These are phyloP conservation scores for Claviceps paspali DNA, from an alignment of 2,329 filamentous ascomycete genomes.

Conservation along the genomic window DNA sequence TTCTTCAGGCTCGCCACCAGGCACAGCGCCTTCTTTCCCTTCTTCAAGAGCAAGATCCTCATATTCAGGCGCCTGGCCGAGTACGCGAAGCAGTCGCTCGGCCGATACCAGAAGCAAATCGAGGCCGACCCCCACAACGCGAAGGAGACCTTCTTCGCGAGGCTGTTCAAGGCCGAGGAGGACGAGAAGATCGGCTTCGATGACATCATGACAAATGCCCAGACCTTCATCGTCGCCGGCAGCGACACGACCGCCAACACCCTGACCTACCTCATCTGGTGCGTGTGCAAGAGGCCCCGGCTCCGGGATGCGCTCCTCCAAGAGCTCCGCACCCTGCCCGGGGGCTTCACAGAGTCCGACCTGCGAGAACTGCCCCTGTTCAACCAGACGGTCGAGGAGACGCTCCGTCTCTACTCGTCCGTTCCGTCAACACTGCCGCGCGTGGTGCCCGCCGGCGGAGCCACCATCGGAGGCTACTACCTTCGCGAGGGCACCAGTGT, in stretches of 20 bases:
- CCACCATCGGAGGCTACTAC: conserved; percentile 21
- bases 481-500: conserved; percentile 25
- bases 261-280: conserved; percentile 31
- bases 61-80: conserved; percentile 7
- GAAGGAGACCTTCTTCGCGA: conserved; percentile 21
- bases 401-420: conserved; percentile 27
- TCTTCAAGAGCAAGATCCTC: conserved; percentile 7
- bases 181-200: conserved; percentile 11
- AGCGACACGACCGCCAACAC: conserved; percentile 36
- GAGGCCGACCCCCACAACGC: conserved; percentile 9
- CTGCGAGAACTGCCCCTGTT: conserved; percentile 21
- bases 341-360: conserved; percentile 9
- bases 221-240: conserved; percentile 32
- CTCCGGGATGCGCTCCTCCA: conserved; percentile 17
- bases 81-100: conserved; percentile 16
- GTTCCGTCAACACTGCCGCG: conserved; percentile 25
- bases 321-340: conserved; percentile 21
- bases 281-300: conserved; percentile 16
- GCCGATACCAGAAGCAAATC: conserved; percentile 13
- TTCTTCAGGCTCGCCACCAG: conserved; percentile 11
- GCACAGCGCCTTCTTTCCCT: conserved; percentile 11
- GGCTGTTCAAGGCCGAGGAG: conserved; percentile 20
- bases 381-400: conserved; percentile 28
- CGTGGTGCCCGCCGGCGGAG: conserved; percentile 23
- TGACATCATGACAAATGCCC: conserved; percentile 25